A percentile compares a stretch with the other conserved stretches of the same genome.
Evolutionary conservation across 176 grass and related monocot species (phyloP).

Genomic region (Otatea glauca): DNA sequence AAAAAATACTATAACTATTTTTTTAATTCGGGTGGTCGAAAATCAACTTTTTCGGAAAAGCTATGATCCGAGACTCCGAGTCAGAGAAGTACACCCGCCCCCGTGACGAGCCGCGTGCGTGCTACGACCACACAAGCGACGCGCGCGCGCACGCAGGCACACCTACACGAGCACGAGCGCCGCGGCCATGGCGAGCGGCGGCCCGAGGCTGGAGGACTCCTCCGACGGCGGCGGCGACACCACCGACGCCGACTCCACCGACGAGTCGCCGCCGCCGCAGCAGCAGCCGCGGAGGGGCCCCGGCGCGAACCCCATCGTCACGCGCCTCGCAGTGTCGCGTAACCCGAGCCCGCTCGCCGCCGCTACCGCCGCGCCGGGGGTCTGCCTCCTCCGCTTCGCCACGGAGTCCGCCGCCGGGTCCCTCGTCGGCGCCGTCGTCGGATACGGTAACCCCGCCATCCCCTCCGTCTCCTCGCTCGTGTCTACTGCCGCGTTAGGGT

Average conservation of each 20-base stretch:
- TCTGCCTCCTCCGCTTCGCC: constrained; percentile 65
- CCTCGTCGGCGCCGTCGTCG: constrained; percentile 58
- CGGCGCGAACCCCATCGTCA: constrained; percentile 50
- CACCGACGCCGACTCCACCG: constrained; percentile 43
- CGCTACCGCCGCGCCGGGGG: constrained; percentile 51
- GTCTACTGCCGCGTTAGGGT: constrained; percentile 28
- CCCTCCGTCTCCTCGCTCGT: not conserved
- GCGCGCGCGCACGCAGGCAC: not conserved
- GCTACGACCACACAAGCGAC: not conserved
- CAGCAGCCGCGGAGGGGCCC: not conserved
- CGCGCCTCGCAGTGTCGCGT: constrained; percentile 56
- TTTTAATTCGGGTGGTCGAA: no score
- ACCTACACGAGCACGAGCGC: not conserved
- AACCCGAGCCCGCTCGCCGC: constrained; percentile 64
- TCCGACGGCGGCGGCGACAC: constrained; percentile 40
- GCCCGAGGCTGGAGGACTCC: constrained; percentile 36
- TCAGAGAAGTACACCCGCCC: not conserved
- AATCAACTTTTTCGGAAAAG: no score
- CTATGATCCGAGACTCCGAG: no score
- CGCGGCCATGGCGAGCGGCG: constrained; percentile 46
- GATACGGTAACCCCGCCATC: constrained; percentile 45
- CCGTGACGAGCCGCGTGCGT: constrained; percentile 11
- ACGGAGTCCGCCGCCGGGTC: constrained; percentile 64
- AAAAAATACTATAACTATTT: no score
- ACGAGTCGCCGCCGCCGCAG: not conserved